Conservation (phyloP, 2,329 filamentous ascomycete genomes). For the Acephala macrosclerotiorum region DNA sequence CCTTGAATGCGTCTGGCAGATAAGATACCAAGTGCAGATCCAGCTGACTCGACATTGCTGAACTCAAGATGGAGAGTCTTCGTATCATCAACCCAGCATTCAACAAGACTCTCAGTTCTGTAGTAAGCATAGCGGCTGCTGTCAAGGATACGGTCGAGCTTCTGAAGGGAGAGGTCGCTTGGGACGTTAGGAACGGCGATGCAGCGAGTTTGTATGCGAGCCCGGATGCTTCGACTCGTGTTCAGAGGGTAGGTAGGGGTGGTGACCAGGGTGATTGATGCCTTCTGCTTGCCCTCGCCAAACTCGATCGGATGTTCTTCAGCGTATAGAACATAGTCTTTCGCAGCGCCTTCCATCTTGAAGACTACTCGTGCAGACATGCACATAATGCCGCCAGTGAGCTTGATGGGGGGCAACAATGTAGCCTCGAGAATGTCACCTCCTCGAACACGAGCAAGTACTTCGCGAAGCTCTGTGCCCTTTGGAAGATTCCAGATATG, state of each 20-base stretch:
- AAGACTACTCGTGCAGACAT: slow-evolving; percentile 37
- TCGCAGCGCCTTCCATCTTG: slow-evolving; percentile 31
- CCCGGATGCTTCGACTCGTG: background rate
- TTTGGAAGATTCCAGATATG: slow-evolving; percentile 34
- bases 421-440: slow-evolving; percentile 33
- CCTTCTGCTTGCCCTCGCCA: slow-evolving; percentile 15
- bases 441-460: slow-evolving; percentile 36
- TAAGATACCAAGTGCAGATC: slow-evolving; percentile 30
- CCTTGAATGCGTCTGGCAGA: slow-evolving; percentile 23
- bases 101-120: slow-evolving; percentile 26
- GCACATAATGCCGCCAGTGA: slow-evolving; percentile 15
- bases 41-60: slow-evolving; percentile 30
- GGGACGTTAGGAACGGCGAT: slow-evolving; percentile 32
- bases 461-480: slow-evolving; percentile 32
- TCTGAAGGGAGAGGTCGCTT: slow-evolving; percentile 16
- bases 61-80: slow-evolving; percentile 38
- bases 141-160: slow-evolving; percentile 22
- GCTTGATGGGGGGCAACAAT: slow-evolving; percentile 23
- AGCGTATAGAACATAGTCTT: slow-evolving; percentile 34
- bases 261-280: slow-evolving; percentile 27
- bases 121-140: slow-evolving; percentile 12
- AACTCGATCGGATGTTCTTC: slow-evolving; percentile 29
- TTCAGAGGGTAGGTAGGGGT: slow-evolving; percentile 38
- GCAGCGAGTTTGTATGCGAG: slow-evolving; percentile 31
- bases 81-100: slow-evolving; percentile 34